Base-by-base conservation (phyloP, 345 rosid species). In the Ceriops tagal region DNA sequence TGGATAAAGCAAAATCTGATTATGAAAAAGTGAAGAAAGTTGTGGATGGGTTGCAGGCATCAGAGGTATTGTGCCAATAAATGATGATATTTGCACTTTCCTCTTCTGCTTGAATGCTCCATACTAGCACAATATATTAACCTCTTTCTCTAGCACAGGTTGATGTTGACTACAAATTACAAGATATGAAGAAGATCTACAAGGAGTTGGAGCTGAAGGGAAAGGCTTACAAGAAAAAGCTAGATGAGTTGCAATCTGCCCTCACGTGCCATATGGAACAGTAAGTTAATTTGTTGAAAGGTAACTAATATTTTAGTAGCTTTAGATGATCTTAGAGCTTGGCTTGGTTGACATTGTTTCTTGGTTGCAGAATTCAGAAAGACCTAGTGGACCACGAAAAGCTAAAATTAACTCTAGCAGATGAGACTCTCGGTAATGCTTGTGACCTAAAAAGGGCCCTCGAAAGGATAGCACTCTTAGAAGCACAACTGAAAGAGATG, bases 401-500 rank as follows among this genome's bases (percentile, higher is more conserved):
- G 89, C 92, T 95, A 75, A 92, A 92, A 85, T 88, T 80, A 63
- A 83, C 93, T 58, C 69, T 90, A 71, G 79, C 80, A 58, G 92
- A 90, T 76, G 79, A 32, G 61, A 78, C 84, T 73, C 80, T 88
- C 57, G 75, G 75, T 1, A 78, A 90, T 70, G 82, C 82, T 20
- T 88, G 88, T 79, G 89, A 83, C 68, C 82, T 95, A 60, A 82
- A 82, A 82, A 84, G 73, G 81, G 88, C 89, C 66, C 91, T 92
- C 52, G 99, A 92, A 84, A 87, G 78, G 87, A 89, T 84, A 57
- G 77, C 88, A 46, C 69, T 92, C 79, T 72, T 95, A 70, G 98
- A 95, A 77, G 92, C 93, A 59, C 96, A 95, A 66, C 75, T 95
- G 69, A 95, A 90, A 79, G 98, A 95, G 80, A 73, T 95, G 89